Evolutionary conservation across 306 rosid species (phyloP).

Genomic region (Cucurbita maxima): DNA sequence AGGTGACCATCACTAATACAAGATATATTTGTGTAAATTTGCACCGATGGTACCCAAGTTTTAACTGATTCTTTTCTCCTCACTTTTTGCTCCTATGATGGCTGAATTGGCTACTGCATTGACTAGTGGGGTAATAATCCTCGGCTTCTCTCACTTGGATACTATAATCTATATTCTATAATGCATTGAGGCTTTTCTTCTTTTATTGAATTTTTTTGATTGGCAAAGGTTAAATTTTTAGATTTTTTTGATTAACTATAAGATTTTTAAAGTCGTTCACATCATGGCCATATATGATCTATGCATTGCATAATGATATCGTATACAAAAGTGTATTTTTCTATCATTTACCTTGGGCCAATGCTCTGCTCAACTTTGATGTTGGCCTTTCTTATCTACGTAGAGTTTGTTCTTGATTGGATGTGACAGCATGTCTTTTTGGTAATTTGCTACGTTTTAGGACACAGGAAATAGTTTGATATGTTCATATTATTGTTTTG

Average conservation of each 20-base stretch:
- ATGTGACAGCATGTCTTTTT: neutral
- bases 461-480: neutral
- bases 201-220: neutral
- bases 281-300: neutral
- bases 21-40: conserved; percentile 6
- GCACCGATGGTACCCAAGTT: neutral
- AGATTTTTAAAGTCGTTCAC: neutral
- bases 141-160: conserved; percentile 21
- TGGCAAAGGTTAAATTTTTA: neutral
- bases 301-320: neutral
- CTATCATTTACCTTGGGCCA: neutral
- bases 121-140: conserved; percentile 88
- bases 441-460: neutral
- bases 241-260: no score
- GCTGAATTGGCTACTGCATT: conserved; percentile 11
- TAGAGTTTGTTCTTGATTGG: neutral
- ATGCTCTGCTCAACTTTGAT: neutral
- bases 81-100: conserved; percentile 17
- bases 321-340: neutral
- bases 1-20: conserved; percentile 42
- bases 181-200: neutral
- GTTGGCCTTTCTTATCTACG: neutral
- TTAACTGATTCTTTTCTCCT: conserved; percentile 23
- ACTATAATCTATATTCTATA: conserved; percentile 2
- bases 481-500: neutral